Conservation (phyloP, 2,329 filamentous ascomycete species). For the Colletotrichum tanaceti region DNA sequence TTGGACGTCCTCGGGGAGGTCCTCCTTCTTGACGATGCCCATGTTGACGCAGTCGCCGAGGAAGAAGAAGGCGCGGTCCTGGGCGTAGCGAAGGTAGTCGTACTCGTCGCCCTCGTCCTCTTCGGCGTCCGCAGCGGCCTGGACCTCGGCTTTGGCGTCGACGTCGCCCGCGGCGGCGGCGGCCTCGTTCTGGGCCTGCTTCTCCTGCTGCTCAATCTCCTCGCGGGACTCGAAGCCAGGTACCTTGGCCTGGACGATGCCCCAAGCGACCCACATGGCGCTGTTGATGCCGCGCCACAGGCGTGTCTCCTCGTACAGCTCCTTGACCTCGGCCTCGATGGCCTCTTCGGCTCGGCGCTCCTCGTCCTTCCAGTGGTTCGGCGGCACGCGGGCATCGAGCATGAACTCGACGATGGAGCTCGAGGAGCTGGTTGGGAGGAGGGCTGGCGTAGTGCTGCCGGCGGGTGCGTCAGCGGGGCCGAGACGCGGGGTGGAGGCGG, state of each 20-base stretch:
- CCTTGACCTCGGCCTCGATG: slow-evolving; percentile 74
- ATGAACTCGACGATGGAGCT: slow-evolving; percentile 77
- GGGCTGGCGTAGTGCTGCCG: slow-evolving; percentile 50
- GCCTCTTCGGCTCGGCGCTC: slow-evolving; percentile 72
- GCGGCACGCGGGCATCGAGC: slow-evolving; percentile 77
- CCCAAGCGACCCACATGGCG: slow-evolving; percentile 95
- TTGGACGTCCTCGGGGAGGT: slow-evolving; percentile 77
- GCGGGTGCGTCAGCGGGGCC: slow-evolving; percentile 55
- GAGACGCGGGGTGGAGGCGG: slow-evolving; percentile 61
- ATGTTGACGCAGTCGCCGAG: slow-evolving; percentile 88
- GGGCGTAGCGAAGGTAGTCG: slow-evolving; percentile 91
- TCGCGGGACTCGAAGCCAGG: slow-evolving; percentile 72
- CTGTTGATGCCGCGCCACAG: slow-evolving; percentile 91
- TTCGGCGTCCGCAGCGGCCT: slow-evolving; percentile 45
- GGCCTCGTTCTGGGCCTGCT: slow-evolving; percentile 46
- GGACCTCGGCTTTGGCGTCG: slow-evolving; percentile 42
- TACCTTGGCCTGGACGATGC: slow-evolving; percentile 92
- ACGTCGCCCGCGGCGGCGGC: slow-evolving; percentile 44
- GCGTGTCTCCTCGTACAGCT: slow-evolving; percentile 80
- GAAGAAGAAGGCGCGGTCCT: slow-evolving; percentile 91
- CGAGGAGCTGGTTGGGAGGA: slow-evolving; percentile 53
- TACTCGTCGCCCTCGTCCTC: slow-evolving; percentile 79
- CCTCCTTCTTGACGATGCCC: slow-evolving; percentile 79
- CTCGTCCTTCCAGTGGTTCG: slow-evolving; percentile 67
- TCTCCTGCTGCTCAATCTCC: slow-evolving; percentile 38